Conservation (phyloP, 2,329 filamentous ascomycete genomes). For the Fonsecaea nubica region DNA sequence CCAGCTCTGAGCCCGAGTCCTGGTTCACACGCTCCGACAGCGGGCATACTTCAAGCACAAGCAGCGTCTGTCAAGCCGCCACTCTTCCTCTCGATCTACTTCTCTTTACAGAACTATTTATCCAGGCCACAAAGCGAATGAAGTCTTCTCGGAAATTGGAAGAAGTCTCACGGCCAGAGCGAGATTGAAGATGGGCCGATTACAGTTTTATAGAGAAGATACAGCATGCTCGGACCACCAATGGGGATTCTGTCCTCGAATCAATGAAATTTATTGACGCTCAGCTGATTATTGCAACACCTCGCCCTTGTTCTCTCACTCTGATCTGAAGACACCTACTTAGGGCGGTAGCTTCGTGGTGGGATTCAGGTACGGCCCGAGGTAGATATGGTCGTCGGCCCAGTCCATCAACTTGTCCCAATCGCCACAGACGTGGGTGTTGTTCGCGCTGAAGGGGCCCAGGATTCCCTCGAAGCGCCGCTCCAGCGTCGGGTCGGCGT, state of each 20-base stretch:
- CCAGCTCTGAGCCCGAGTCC: background rate
- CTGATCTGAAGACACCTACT: too few relatives aligned
- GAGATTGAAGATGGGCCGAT: background rate
- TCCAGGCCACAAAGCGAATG: background rate
- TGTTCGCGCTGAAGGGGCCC: constrained; percentile 11
- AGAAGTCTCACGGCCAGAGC: background rate
- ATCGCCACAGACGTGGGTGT: constrained; percentile 14
- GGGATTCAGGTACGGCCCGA: constrained; percentile 13
- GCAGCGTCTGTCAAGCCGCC: background rate
- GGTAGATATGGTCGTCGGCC: constrained; percentile 15
- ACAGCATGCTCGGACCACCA: background rate
- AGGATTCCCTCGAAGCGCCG: constrained; percentile 9
- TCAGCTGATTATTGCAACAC: too few relatives aligned
- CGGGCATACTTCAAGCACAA: background rate
- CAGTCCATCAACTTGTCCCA: constrained; percentile 20
- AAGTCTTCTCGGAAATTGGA: background rate
- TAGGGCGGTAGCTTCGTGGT: constrained; percentile 10
- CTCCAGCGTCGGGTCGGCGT: constrained; percentile 10
- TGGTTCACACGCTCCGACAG: background rate
- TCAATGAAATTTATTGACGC: too few relatives aligned
- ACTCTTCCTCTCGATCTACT: background rate
- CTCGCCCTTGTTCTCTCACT: too few relatives aligned
- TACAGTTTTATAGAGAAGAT: background rate
- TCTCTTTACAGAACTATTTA: background rate
- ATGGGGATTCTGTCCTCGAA: background rate